Conservation (phyloP, 2,329 filamentous ascomycete genomes). For the Claviceps arundinis region DNA sequence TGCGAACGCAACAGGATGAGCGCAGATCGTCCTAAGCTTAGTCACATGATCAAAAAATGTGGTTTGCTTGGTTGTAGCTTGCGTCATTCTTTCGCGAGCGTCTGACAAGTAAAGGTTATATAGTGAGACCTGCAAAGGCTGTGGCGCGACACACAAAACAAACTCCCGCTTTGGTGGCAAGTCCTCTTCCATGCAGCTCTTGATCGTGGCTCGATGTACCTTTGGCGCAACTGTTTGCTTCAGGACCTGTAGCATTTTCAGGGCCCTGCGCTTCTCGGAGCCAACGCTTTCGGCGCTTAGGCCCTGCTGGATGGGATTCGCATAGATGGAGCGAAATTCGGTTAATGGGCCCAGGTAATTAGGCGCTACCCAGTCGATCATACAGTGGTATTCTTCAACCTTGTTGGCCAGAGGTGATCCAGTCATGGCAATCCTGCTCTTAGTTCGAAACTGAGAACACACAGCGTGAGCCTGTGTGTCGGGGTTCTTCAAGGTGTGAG, state of each 20-base stretch:
- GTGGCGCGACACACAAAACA: constrained; percentile 61
- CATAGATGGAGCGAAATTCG: constrained; percentile 61
- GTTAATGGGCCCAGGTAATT: constrained; percentile 55
- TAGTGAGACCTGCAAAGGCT: constrained; percentile 45
- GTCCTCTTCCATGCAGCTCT: constrained; percentile 46
- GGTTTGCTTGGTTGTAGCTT: constrained; percentile 4
- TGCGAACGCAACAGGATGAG: constrained; percentile 36
- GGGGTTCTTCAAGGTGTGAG: constrained; percentile 63
- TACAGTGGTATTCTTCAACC: constrained; percentile 69
- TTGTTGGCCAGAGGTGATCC: constrained; percentile 80
- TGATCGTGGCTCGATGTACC: constrained; percentile 60
- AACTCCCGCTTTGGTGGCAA: constrained; percentile 72
- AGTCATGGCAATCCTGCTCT: constrained; percentile 67
- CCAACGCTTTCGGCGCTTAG: constrained; percentile 50
- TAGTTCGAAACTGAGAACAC: constrained; percentile 49
- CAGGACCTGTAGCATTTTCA: constrained; percentile 57
- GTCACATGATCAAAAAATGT: constrained; percentile 23
- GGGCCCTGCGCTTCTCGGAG: constrained; percentile 41
- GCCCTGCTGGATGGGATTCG: constrained; percentile 59
- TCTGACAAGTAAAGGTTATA: constrained; percentile 40
- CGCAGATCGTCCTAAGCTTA: constrained; percentile 34
- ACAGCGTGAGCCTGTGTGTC: constrained; percentile 36
- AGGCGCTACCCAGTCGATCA: constrained; percentile 78
- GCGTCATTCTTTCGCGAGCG: constrained; percentile 1
- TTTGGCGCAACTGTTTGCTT: constrained; percentile 64